A percentile compares a stretch with the other conserved stretches of the same genome.
Evolutionary conservation across 306 rosid species (phyloP).

Genomic region (Sechiopsis laciniata): DNA sequence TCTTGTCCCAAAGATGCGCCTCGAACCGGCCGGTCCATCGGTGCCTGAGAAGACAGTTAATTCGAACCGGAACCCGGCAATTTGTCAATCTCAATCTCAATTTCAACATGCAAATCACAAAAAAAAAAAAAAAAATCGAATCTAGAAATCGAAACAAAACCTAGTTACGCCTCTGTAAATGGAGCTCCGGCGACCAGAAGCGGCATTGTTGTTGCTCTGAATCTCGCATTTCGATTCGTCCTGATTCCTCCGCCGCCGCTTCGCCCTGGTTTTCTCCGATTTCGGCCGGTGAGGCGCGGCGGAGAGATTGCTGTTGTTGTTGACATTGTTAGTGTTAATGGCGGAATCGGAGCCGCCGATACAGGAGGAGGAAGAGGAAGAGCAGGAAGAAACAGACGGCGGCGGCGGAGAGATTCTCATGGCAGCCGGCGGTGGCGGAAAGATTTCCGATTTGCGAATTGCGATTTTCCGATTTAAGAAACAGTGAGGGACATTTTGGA

Average conservation of each 20-base stretch:
- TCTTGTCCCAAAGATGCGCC: conserved; percentile 98
- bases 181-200: conserved; percentile 55
- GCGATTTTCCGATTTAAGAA: no score
- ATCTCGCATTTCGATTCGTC: conserved; percentile 31
- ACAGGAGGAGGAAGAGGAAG: conserved; percentile 33
- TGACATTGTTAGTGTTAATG: no score
- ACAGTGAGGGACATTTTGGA: conserved; percentile 4
- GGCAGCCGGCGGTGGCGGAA: no score
- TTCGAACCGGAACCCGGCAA: background rate
- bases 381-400: conserved; percentile 44
- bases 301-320: background rate
- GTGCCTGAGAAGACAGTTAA: conserved; percentile 40
- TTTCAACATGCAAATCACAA: conserved; percentile 43
- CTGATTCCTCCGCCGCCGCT: conserved; percentile 30
- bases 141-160: conserved; percentile 26
- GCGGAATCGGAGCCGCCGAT: no score
- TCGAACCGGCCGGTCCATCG: conserved; percentile 97
- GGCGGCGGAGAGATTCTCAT: background rate
- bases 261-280: conserved; percentile 24
- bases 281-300: background rate
- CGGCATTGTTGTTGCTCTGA: conserved; percentile 4
- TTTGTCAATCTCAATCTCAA: conserved; percentile 15
- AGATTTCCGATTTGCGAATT: background rate
- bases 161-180: conserved; percentile 92
- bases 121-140: conserved; percentile 19